Conservation (phyloP, 2,329 filamentous ascomycete genomes). For the Aspergillus pseudotamarii region DNA sequence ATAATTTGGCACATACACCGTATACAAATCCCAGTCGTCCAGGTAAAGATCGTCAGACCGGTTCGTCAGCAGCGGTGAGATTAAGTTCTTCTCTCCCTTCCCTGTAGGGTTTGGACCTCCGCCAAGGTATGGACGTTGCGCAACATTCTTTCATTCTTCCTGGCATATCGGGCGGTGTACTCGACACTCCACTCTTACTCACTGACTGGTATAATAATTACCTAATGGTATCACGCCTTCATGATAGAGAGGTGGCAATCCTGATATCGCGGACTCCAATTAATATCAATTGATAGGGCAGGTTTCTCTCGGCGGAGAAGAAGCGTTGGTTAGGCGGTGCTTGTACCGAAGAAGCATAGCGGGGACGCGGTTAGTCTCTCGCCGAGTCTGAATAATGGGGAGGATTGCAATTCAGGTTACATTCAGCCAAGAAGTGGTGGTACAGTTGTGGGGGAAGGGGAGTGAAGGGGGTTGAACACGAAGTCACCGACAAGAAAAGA, state of each 20-base stretch:
- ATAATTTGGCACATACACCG: not conserved
- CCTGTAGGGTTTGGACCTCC: not conserved
- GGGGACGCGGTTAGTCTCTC: not conserved
- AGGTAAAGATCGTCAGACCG: not conserved
- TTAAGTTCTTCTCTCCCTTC: not conserved
- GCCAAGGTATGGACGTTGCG: not conserved
- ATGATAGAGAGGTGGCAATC: not conserved
- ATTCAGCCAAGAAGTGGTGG: not conserved
- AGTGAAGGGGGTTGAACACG: too few species aligned
- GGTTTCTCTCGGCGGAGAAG: not conserved
- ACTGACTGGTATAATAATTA: not conserved
- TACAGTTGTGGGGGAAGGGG: not conserved
- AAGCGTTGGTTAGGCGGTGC: constrained; percentile 4
- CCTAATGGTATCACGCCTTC: not conserved
- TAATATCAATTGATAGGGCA: not conserved
- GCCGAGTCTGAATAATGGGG: not conserved
- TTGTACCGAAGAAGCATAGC: constrained; percentile 11
- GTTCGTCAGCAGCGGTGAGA: not conserved
- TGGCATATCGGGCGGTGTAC: not conserved
- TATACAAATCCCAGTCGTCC: not conserved
- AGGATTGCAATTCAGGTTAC: not conserved
- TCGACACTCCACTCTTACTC: not conserved
- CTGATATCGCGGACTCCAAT: not conserved
- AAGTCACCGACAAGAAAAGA: too few species aligned
- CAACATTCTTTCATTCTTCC: not conserved